Evolutionary conservation across 768 basidiomycete genomes (phyloP).

Genomic region (Cyathus striatus): DNA sequence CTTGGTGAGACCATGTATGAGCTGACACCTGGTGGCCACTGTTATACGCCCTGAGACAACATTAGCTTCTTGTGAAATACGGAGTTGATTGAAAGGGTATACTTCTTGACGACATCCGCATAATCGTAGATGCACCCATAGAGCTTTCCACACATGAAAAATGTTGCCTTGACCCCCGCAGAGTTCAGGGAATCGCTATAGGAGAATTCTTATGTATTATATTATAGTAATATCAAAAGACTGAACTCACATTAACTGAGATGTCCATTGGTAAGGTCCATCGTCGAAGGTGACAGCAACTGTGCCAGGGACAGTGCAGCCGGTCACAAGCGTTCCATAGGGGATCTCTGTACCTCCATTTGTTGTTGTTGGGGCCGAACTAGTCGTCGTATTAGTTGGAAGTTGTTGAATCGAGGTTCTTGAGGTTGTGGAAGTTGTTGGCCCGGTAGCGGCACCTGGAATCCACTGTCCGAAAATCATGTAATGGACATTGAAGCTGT

Average conservation of each 20-base stretch:
- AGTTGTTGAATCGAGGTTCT: not conserved
- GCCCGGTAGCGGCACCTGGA: not conserved
- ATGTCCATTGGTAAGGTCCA: constrained; percentile 12
- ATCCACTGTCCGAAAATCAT: not conserved
- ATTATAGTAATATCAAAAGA: not conserved
- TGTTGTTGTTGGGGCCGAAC: not conserved
- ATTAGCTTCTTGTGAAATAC: not conserved
- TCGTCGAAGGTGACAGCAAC: constrained; percentile 12
- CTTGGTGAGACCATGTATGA: not conserved
- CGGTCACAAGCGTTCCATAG: constrained; percentile 6
- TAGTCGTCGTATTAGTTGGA: not conserved
- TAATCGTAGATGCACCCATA: constrained; percentile 7
- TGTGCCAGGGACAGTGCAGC: constrained; percentile 8
- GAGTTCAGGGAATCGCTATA: constrained; percentile 7
- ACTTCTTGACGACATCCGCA: not conserved
- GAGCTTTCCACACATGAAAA: constrained; percentile 6
- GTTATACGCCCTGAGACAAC: not conserved
- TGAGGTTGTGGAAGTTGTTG: not conserved
- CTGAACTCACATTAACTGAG: constrained; percentile 5
- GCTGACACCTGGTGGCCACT: not conserved
- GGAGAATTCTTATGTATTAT: not conserved
- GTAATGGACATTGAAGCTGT: not conserved
- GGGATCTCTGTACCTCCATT: constrained; percentile 7
- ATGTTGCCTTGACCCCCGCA: constrained; percentile 6
- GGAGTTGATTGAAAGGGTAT: not conserved